Conservation (phyloP, 2,329 filamentous ascomycete species). For the Daldinia sp. region DNA sequence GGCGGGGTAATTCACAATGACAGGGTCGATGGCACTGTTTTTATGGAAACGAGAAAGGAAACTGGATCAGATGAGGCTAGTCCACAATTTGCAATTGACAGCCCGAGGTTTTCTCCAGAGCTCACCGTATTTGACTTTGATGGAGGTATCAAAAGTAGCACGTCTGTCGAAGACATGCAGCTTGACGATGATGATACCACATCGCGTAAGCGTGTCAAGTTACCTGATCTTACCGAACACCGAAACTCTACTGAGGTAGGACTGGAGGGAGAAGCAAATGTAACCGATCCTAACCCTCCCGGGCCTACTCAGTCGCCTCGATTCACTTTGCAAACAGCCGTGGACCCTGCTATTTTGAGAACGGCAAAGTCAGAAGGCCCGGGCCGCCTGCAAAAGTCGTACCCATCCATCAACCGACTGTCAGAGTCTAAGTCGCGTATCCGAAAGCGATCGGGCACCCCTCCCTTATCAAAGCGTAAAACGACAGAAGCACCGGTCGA, state of each 20-base stretch:
- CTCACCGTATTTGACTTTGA: slow-evolving; percentile 49
- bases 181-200: slow-evolving; percentile 49
- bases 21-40: slow-evolving; percentile 36
- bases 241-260: slow-evolving; percentile 18
- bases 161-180: slow-evolving; percentile 45
- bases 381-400: slow-evolving; percentile 51
- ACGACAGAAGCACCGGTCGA: slow-evolving; percentile 45
- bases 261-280: slow-evolving; percentile 30
- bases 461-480: slow-evolving; percentile 47
- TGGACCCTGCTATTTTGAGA: slow-evolving; percentile 44
- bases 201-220: slow-evolving; percentile 56
- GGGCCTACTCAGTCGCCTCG: slow-evolving; percentile 37
- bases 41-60: slow-evolving; percentile 23
- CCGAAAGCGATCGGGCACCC: slow-evolving; percentile 48
- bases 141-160: slow-evolving; percentile 37
- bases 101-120: slow-evolving; percentile 40
- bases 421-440: slow-evolving; percentile 56
- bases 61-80: slow-evolving; percentile 32
- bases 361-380: slow-evolving; percentile 30
- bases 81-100: slow-evolving; percentile 12
- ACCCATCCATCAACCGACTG: slow-evolving; percentile 56
- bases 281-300: slow-evolving; percentile 29
- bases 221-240: slow-evolving; percentile 47
- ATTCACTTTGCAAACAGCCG: slow-evolving; percentile 39
- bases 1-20: slow-evolving; percentile 56